Evolutionary conservation across 495 filamentous ascomycete genomes (phyloP), one percentile per base, ranked within the genome.

Genomic region (Chlorociboria aeruginascens): DNA sequence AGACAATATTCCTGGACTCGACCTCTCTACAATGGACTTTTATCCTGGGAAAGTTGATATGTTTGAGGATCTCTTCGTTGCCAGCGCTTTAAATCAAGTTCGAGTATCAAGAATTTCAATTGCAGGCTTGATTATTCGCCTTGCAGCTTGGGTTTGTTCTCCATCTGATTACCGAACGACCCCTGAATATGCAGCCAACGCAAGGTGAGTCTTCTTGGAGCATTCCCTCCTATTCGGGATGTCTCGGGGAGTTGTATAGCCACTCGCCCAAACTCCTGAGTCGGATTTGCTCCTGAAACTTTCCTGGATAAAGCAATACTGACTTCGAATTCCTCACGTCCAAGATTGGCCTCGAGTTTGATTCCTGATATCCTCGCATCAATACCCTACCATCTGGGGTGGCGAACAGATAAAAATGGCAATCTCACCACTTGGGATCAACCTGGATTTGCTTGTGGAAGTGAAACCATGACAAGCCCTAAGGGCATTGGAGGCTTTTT

Each of bases 121-220:
- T 9, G 61, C 62, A 13, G 63, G 64, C 7, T 52, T 69, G 12
- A 63, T 64, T 16, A 64, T 76, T 1, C 63, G 73, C 8, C 74
- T 72, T 54, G 67, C 69, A 6, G 72, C 72, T 3, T 76, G 71
- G 70, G 54, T 69, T 13, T 69, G 66, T 46, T 54, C 63, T 16
- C 74, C 74, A 1, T 63, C 66, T 7, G 73, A 78, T 52, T 75
- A 74, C 43, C 57, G 71, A 28, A 73, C 69, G 0, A 76, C 73
- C 17, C 66, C 68, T 20, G 70, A 75, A 63, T 76, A 76, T 41
- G 70, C 69, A 17, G 20, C 36, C 8, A 14, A n/a, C 10, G 36
- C 36, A 17, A 39, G 36, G 20, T 25, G 20, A 25, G 20, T 25
- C 20, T 25, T 25, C 20, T 25, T 25, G 20, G 20, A 25, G 20